Evolutionary conservation across 2,329 filamentous ascomycete species (phyloP).

Genomic region (Bisporella sp.): DNA sequence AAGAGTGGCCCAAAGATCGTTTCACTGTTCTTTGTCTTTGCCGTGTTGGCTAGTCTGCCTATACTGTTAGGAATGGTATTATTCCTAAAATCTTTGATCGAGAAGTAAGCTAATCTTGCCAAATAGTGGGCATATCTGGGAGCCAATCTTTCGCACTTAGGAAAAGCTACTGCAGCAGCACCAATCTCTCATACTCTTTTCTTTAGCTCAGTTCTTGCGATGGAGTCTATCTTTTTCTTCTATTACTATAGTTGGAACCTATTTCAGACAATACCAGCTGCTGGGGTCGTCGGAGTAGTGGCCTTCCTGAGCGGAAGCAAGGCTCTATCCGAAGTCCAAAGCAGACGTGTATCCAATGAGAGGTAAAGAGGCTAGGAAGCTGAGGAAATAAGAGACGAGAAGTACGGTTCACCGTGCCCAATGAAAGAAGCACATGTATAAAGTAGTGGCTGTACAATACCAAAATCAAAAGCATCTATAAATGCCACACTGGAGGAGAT

Average conservation of each 20-base stretch:
- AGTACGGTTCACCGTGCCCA: not conserved
- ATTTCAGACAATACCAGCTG: slow-evolving; percentile 78
- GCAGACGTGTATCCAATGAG: slow-evolving; percentile 64
- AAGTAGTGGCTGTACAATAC: slow-evolving; percentile 2
- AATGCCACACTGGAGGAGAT: no score
- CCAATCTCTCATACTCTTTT: slow-evolving; percentile 80
- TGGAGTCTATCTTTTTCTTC: slow-evolving; percentile 89
- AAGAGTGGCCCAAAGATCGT: slow-evolving; percentile 75
- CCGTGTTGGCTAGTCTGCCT: slow-evolving; percentile 68
- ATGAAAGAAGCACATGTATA: not conserved
- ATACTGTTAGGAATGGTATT: slow-evolving; percentile 64
- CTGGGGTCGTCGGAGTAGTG: slow-evolving; percentile 58
- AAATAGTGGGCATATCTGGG: slow-evolving; percentile 72
- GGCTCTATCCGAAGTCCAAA: slow-evolving; percentile 88
- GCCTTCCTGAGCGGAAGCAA: slow-evolving; percentile 83
- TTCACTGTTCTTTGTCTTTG: slow-evolving; percentile 68
- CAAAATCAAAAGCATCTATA: slow-evolving; percentile 1
- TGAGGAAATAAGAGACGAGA: no score
- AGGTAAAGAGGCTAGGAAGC: slow-evolving; percentile 10
- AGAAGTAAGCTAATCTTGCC: slow-evolving; percentile 13
- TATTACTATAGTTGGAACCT: slow-evolving; percentile 93
- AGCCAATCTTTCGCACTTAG: slow-evolving; percentile 72
- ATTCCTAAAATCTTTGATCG: slow-evolving; percentile 14
- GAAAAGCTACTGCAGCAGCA: slow-evolving; percentile 66
- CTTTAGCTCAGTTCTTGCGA: slow-evolving; percentile 76